Base-by-base conservation (phyloP, 768 basidiomycete genomes). In the Leccinum subtestaceum region DNA sequence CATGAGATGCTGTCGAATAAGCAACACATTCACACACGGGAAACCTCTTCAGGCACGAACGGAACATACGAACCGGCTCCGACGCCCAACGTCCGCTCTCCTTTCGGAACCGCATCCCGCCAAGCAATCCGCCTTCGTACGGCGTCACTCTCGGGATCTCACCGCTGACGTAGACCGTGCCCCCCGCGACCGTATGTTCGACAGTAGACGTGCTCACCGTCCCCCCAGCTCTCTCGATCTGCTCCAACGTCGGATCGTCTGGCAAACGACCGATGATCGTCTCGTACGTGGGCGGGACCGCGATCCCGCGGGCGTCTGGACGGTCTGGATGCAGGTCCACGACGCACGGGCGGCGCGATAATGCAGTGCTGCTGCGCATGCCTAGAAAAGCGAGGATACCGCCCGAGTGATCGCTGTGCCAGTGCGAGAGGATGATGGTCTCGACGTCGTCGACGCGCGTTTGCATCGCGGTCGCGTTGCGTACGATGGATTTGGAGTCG, bases 321-420 rank as follows among this genome's bases (percentile, higher is more conserved):
- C 90, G 81, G 64, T 84, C 80, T 0, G 91, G 92, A 69, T 94
- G 93, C 27, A 91, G 76, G 68, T 95, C 93, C 13, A 89, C 82
- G 58, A 80, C 63, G 62, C 85, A 83, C 5, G 70, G 68, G 31
- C 58, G 52, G 1, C 13, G 27, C 25, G 25, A 27, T 27, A 1
- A 27, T 27, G 25, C 25, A 27, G 25, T 36, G 7, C 15, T 17
- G 34, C 34, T 61, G 53, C 85, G 79, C 58, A 81, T 69, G 38
- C 78, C 72, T 2, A 89, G 76, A 63, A 89, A 85, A 5, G 88
- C 80, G 38, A 88, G 77, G 56, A 93, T 78, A 10, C 91, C 88
- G 15, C 90, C 86, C 2, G 87, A 85, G 68, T 88, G 87, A 66
- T 89, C 88, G 57, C 81, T 77, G 66, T 89, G 90, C 92, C 91